Conservation (phyloP, 2,329 filamentous ascomycete genomes). For the Metarhizium anisopliae region DNA sequence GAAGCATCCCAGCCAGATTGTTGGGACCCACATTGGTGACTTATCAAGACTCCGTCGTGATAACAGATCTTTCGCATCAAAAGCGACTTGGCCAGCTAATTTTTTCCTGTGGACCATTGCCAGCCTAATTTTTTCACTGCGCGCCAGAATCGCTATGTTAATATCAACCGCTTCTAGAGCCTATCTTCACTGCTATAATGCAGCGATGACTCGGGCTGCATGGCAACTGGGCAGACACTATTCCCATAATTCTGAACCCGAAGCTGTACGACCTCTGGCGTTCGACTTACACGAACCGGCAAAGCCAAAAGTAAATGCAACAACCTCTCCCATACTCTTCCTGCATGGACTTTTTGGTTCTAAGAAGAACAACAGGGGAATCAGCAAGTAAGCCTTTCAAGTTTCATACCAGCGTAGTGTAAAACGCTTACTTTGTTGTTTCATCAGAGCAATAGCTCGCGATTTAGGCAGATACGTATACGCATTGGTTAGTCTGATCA, state of each 20-base stretch:
- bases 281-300: slow-evolving; percentile 60
- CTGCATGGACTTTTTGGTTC: slow-evolving; percentile 92
- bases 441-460: slow-evolving; percentile 62
- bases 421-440: background rate
- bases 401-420: background rate
- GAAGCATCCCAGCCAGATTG: too few relatives aligned
- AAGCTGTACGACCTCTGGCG: slow-evolving; percentile 32
- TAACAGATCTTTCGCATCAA: too few relatives aligned
- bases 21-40: too few relatives aligned
- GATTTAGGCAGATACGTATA: slow-evolving; percentile 76
- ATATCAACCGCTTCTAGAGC: background rate
- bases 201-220: background rate
- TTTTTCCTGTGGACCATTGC: too few relatives aligned
- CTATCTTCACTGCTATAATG: background rate
- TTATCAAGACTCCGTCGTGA: too few relatives aligned
- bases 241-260: background rate
- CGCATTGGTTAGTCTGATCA: slow-evolving; percentile 51
- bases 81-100: too few relatives aligned
- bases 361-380: slow-evolving; percentile 88
- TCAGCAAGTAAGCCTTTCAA: slow-evolving; percentile 71
- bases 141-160: background rate
- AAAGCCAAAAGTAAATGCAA: slow-evolving; percentile 26
- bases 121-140: background rate
- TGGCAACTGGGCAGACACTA: background rate
- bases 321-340: slow-evolving; percentile 63